Evolutionary conservation across 176 grass and related monocot genomes (phyloP).

Genomic region (Olyra latifolia): DNA sequence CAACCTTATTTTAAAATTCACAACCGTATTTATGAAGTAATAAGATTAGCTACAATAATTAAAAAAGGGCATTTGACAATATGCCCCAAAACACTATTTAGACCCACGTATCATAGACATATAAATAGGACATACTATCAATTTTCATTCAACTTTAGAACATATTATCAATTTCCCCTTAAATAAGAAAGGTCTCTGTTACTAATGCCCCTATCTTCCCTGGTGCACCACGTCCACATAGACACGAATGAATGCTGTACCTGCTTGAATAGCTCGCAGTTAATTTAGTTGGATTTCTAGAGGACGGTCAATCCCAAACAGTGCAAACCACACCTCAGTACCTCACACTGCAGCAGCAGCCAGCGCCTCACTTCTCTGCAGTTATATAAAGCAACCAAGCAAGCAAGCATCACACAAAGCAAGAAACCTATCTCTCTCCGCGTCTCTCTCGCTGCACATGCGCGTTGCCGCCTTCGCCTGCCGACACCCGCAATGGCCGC

Average conservation of each 20-base stretch:
- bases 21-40: too few relatives aligned
- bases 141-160: too few relatives aligned
- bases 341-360: background rate
- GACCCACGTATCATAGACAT: too few relatives aligned
- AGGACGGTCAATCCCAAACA: background rate
- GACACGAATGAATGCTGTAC: background rate
- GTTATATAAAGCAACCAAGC: constrained; percentile 24
- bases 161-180: too few relatives aligned
- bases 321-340: background rate
- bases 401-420: constrained; percentile 27
- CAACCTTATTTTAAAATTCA: too few relatives aligned
- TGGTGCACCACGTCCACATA: too few relatives aligned
- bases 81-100: too few relatives aligned
- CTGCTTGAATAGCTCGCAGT: background rate
- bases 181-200: too few relatives aligned
- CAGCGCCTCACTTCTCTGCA: background rate
- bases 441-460: constrained; percentile 8
- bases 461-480: constrained; percentile 24
- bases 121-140: too few relatives aligned
- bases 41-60: too few relatives aligned
- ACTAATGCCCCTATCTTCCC: too few relatives aligned
- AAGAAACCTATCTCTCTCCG: constrained; percentile 4
- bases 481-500: constrained; percentile 43
- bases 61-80: too few relatives aligned
- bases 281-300: background rate